phyloP scores from a whole-genome alignment of 1,284 basidiomycete genomes.

The Rhodotorula sp. region DNA sequence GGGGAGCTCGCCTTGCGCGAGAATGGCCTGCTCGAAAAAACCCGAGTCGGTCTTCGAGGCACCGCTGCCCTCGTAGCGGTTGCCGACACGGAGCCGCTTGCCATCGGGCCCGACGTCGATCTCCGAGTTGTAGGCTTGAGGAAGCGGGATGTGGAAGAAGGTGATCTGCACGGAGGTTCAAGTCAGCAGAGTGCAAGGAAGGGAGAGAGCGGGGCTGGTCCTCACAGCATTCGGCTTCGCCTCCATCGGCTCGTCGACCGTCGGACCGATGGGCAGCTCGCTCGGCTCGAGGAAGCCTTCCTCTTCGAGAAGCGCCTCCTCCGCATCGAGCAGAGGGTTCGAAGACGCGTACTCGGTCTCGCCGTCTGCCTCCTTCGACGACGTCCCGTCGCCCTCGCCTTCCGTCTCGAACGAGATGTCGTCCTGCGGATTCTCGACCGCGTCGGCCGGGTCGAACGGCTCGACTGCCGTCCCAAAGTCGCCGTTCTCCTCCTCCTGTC shows the following conservation, averaged over 20 bases:
- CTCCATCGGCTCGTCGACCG: constrained; percentile 56
- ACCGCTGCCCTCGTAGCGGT: constrained; percentile 63
- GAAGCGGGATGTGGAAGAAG: constrained; percentile 76
- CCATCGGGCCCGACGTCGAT: constrained; percentile 36
- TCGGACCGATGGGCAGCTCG: constrained; percentile 26
- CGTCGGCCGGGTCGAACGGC: constrained; percentile 13
- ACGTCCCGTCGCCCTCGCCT: neutral
- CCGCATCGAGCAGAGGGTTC: constrained; percentile 4
- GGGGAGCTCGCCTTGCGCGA: constrained; percentile 59
- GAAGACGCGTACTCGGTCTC: neutral
- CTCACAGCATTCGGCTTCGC: constrained; percentile 77
- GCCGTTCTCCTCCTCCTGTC: neutral
- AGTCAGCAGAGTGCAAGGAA: neutral
- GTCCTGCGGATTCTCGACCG: constrained; percentile 12
- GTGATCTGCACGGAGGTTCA: neutral
- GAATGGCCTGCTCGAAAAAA: constrained; percentile 76
- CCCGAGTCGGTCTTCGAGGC: constrained; percentile 69
- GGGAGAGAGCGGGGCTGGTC: neutral
- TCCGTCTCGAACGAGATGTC: neutral
- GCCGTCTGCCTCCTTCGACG: neutral
- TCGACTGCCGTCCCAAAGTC: constrained; percentile 16
- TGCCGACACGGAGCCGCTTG: constrained; percentile 28
- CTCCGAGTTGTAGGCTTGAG: constrained; percentile 52
- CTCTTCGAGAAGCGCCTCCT: constrained; percentile 8
- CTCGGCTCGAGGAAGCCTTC: constrained; percentile 20